Evolutionary conservation across 2,329 filamentous ascomycete species (phyloP), one percentile per base, ranked within the genome.

Genomic region (Colletotrichum cuscutae): DNA sequence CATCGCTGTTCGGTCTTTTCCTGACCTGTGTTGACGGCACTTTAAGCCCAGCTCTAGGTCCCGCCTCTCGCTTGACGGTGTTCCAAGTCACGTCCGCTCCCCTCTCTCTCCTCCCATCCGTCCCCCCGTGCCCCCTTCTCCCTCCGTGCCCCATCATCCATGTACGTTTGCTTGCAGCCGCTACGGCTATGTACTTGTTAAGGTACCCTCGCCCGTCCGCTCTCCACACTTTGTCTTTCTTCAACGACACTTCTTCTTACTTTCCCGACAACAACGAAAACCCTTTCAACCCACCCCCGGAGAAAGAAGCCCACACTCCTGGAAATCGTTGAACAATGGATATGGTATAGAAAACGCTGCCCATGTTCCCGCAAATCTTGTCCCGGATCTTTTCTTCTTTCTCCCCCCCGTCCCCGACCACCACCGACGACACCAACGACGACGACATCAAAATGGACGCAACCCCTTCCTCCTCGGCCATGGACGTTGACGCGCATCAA

Each of bases 161-260:
- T 73, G 67, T 70, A 65, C 67, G 60, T 70, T 49, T 73, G 46
- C 71, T 28, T 57, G 35, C 67, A 71, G 61, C 60, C 64, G 28
- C 53, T 49, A 65, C 66, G 57, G 46, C 37, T 61, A 59, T 56
- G 60, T 73, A 73, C 71, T 73, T 73, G 66, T 71, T 65, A 71
- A 73, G 67, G 66, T 71, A 74, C 71, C 65, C 73, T 74, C 71
- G 57, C 70, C 60, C 72, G 64, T 62, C 58, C 58, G 52, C 71
- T 57, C 72, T 74, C 71, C 71, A 67, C 71, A 74, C 70, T 73
- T 73, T 54, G 62, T 65, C 69, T 71, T 74, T 74, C 73, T 73
- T 73, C 73, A 74, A 74, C 73, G 71, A 71, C 71, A 71, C 66
- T 68, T 67, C 70, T 65, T 52, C 64, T 60, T 32, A 49, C 58